A percentile compares a stretch with the other conserved stretches of the same genome.
Conservation (phyloP, 2,329 filamentous ascomycete genomes). For the Ascochyta pisi region DNA sequence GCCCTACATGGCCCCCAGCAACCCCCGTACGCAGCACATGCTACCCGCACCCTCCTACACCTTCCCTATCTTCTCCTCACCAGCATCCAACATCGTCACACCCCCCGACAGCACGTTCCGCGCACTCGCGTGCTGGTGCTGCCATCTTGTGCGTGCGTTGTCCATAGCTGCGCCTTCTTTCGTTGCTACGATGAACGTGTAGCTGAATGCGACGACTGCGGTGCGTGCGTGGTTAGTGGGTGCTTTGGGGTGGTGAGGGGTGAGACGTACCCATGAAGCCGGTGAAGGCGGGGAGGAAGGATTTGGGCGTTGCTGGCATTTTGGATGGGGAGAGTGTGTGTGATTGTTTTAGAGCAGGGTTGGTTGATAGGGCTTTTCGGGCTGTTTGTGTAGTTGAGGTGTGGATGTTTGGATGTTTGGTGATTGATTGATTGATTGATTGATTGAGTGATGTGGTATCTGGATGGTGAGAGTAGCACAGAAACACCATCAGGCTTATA, state of each 20-base stretch:
- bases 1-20: no score
- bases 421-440: background rate
- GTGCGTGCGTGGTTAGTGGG: background rate
- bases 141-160: slow-evolving; percentile 43
- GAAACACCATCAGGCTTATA: slow-evolving; percentile 9
- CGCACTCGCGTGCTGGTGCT: slow-evolving; percentile 37
- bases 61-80: background rate
- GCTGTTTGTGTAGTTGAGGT: background rate
- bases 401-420: background rate
- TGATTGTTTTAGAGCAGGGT: background rate
- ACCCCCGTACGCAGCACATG: no score
- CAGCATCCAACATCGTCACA: slow-evolving; percentile 3
- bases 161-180: slow-evolving; percentile 45
- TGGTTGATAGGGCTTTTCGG: background rate
- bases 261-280: slow-evolving; percentile 41
- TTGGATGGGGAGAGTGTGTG: slow-evolving; percentile 11
- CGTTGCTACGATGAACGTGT: slow-evolving; percentile 42
- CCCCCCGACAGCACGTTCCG: slow-evolving; percentile 25
- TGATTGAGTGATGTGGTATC: slow-evolving; percentile 8
- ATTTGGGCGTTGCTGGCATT: slow-evolving; percentile 43
- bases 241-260: background rate
- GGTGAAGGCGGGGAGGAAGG: slow-evolving; percentile 42
- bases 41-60: background rate
- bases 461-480: slow-evolving; percentile 16
- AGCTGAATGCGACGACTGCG: slow-evolving; percentile 38